phyloP scores from a whole-genome alignment of 257 asterid genomes.

The Dorcoceras hygrometricum region DNA sequence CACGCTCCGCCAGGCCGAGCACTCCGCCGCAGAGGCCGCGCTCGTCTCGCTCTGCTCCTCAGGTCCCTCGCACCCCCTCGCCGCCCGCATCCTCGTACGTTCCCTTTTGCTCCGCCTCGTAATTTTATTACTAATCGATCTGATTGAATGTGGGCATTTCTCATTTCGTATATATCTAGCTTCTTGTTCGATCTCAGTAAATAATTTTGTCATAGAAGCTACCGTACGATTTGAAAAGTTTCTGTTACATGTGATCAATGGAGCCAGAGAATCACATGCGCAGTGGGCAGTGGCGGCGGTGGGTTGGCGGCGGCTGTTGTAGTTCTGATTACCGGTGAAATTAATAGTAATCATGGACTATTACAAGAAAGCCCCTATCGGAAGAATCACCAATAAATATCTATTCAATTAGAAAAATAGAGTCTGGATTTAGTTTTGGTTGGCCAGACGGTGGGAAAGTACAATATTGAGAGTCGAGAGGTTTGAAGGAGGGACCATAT shows the following conservation, averaged over 20 bases:
- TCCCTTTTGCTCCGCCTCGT: not conserved
- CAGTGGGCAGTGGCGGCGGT: no score
- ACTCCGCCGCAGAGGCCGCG: slow-evolving; percentile 84
- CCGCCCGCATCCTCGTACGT: slow-evolving; percentile 65
- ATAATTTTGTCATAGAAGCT: no score
- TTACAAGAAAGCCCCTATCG: slow-evolving; percentile 29
- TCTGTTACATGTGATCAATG: not conserved
- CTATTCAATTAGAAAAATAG: not conserved
- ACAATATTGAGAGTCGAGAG: slow-evolving; percentile 17
- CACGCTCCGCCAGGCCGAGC: slow-evolving; percentile 80
- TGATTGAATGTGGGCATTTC: slow-evolving; percentile 12
- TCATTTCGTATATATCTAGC: not conserved
- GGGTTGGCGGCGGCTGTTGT: slow-evolving; percentile 3
- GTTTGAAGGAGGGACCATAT: slow-evolving; percentile 35
- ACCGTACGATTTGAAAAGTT: no score
- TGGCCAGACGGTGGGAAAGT: not conserved
- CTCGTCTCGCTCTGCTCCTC: slow-evolving; percentile 55
- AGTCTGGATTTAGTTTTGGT: not conserved
- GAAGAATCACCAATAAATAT: not conserved
- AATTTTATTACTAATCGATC: not conserved
- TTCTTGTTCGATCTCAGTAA: not conserved
- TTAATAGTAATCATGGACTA: slow-evolving; percentile 1
- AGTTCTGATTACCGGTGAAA: slow-evolving; percentile 15
- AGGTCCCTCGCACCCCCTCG: slow-evolving; percentile 65
- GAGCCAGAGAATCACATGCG: not conserved